Percentiles rank a stretch among this genome's conserved stretches.
Conservation (phyloP, 257 asterid genomes). For the Rubia yunnanensis region DNA sequence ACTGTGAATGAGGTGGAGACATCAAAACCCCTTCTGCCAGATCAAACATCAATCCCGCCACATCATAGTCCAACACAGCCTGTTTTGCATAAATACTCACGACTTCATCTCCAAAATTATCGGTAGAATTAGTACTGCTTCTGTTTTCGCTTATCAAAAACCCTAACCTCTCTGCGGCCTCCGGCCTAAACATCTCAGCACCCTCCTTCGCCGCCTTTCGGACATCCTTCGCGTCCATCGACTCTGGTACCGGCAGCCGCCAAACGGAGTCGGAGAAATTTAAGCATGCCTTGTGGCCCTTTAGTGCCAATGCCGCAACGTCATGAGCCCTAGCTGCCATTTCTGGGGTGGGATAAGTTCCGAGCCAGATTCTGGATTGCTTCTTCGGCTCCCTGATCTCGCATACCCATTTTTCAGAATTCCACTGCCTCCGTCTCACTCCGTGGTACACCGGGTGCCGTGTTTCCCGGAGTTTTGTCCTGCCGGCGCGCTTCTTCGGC, state of each 20-base stretch:
- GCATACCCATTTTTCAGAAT: conserved; percentile 31
- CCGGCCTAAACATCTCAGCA: conserved; percentile 36
- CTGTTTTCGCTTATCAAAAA: background rate
- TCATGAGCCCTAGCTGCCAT: conserved; percentile 87
- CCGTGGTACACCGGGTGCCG: conserved; percentile 33
- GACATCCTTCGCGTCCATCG: conserved; percentile 37
- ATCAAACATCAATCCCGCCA: conserved; percentile 12
- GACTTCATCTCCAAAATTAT: background rate
- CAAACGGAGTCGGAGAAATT: conserved; percentile 63
- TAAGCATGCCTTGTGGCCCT: conserved; percentile 45
- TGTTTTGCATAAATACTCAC: background rate
- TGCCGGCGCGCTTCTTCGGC: conserved; percentile 31
- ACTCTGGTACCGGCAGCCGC: conserved; percentile 34
- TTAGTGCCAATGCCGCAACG: conserved; percentile 60
- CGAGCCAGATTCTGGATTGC: conserved; percentile 70
- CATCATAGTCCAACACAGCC: conserved; percentile 13
- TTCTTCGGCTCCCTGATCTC: conserved; percentile 47
- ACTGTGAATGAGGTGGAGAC: conserved; percentile 42
- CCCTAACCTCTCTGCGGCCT: background rate
- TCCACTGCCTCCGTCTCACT: conserved; percentile 23
- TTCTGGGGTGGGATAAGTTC: conserved; percentile 69
- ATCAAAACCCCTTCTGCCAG: conserved; percentile 42
- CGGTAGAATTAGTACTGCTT: background rate
- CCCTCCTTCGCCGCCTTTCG: conserved; percentile 43
- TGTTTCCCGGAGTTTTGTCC: conserved; percentile 31